Percentiles rank a stretch among this genome's conserved stretches.
Evolutionary conservation across 768 basidiomycete genomes (phyloP).

Genomic region (Rhodotorula toruloides): DNA sequence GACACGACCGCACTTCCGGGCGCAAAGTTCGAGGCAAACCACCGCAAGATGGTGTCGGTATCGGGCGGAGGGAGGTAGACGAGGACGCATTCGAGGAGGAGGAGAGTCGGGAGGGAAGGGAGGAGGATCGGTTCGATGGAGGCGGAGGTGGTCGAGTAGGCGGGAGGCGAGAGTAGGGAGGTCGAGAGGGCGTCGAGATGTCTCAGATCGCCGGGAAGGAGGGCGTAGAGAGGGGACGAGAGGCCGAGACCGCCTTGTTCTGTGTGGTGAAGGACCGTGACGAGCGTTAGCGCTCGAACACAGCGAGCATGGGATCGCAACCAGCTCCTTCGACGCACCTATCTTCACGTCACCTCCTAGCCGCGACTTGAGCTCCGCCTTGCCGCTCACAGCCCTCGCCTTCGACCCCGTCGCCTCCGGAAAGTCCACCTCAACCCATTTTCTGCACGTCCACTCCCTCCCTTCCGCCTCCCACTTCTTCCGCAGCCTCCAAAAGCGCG

Average conservation of each 20-base stretch:
- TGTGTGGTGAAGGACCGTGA: conserved; percentile 41
- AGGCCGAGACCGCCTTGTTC: conserved; percentile 62
- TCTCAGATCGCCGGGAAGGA: conserved; percentile 74
- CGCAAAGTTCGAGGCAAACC: conserved; percentile 60
- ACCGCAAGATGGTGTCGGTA: conserved; percentile 60
- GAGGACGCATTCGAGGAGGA: conserved; percentile 89
- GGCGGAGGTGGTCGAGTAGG: conserved; percentile 53
- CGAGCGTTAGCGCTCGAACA: not conserved
- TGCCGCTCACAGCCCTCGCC: conserved; percentile 70
- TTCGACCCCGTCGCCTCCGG: conserved; percentile 77
- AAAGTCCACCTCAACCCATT: conserved; percentile 79
- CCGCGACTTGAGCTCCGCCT: conserved; percentile 54
- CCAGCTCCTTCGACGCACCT: conserved; percentile 22
- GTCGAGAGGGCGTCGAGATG: conserved; percentile 51
- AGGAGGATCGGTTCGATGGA: conserved; percentile 50
- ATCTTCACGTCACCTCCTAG: conserved; percentile 52
- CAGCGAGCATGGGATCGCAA: too few species aligned
- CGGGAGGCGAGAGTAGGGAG: conserved; percentile 49
- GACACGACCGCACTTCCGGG: conserved; percentile 53
- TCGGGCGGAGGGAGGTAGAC: conserved; percentile 70
- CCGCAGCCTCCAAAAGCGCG: conserved; percentile 83
- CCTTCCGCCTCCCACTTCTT: not conserved
- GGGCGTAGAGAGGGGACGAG: conserved; percentile 58
- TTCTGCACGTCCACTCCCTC: conserved; percentile 33
- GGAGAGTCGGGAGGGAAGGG: conserved; percentile 64